Evolutionary conservation across 345 rosid species (phyloP).

Genomic region (Citrus australasica): DNA sequence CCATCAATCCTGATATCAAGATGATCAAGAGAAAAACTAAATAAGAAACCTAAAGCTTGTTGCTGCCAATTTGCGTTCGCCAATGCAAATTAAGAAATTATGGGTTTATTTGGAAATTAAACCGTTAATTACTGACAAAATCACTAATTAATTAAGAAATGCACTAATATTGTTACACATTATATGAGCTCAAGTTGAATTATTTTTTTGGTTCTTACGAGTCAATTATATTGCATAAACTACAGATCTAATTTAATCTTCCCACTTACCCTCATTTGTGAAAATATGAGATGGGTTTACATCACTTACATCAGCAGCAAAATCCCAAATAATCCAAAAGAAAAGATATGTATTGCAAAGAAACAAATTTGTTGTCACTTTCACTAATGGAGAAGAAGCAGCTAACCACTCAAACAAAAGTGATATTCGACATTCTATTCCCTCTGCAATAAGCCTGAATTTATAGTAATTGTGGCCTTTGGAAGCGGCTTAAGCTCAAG

Average conservation of each 20-base stretch:
- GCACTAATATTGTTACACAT: neutral
- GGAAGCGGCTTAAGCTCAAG: slow-evolving; percentile 12
- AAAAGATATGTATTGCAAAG: neutral
- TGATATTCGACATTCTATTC: slow-evolving; percentile 11
- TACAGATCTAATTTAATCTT: neutral
- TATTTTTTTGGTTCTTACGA: neutral
- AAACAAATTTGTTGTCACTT: slow-evolving; percentile 23
- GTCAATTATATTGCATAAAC: neutral
- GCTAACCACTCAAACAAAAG: slow-evolving; percentile 14
- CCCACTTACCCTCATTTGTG: neutral
- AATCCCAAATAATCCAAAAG: neutral
- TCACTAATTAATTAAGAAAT: neutral
- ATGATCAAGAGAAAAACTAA: no score
- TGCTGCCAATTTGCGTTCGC: no score
- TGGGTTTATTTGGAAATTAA: neutral
- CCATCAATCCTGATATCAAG: no score
- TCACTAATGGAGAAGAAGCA: slow-evolving; percentile 18
- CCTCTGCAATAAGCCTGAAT: slow-evolving; percentile 11
- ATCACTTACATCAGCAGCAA: slow-evolving; percentile 26
- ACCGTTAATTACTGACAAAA: neutral
- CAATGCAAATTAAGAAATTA: no score
- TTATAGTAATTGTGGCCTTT: slow-evolving; percentile 7
- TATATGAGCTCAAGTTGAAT: neutral
- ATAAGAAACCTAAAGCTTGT: no score
- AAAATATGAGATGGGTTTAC: slow-evolving; percentile 13